phyloP scores from a whole-genome alignment of 495 filamentous ascomycete species.

The Xylaria nigripes region DNA sequence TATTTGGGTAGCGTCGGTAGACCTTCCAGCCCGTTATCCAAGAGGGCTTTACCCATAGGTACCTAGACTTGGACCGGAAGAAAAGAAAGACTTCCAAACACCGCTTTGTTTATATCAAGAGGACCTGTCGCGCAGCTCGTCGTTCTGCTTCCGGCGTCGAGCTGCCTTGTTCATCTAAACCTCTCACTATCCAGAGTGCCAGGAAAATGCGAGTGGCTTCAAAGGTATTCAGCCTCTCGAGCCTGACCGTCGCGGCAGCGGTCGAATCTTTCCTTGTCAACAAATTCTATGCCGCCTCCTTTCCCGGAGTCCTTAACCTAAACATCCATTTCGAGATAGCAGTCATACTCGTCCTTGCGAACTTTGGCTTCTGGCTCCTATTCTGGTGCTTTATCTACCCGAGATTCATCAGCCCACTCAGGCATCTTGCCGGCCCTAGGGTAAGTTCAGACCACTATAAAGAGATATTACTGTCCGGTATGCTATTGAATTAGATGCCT shows the following conservation, averaged over 20 bases:
- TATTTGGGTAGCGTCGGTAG: too few relatives aligned
- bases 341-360: constrained; percentile 8
- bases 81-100: too few relatives aligned
- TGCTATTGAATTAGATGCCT: neutral
- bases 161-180: too few relatives aligned
- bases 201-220: constrained; percentile 13
- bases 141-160: too few relatives aligned
- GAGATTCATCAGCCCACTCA: constrained; percentile 47
- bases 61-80: too few relatives aligned
- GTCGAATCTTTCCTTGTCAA: constrained; percentile 13
- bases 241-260: constrained; percentile 9
- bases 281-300: constrained; percentile 5
- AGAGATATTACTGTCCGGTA: too few relatives aligned
- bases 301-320: neutral
- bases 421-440: constrained; percentile 41
- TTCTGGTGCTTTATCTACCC: constrained; percentile 48
- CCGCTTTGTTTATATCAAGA: too few relatives aligned
- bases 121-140: too few relatives aligned
- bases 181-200: too few relatives aligned
- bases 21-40: too few relatives aligned
- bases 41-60: too few relatives aligned
- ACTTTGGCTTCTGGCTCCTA: constrained; percentile 21
- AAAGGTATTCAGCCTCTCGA: constrained; percentile 14
- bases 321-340: neutral
- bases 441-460: constrained; percentile 30